A percentile compares a stretch with the other conserved stretches of the same genome.
These are phyloP conservation scores for Paecilomyces formosus DNA, from an alignment of 2,329 filamentous ascomycete genomes.

Conservation along the genomic window DNA sequence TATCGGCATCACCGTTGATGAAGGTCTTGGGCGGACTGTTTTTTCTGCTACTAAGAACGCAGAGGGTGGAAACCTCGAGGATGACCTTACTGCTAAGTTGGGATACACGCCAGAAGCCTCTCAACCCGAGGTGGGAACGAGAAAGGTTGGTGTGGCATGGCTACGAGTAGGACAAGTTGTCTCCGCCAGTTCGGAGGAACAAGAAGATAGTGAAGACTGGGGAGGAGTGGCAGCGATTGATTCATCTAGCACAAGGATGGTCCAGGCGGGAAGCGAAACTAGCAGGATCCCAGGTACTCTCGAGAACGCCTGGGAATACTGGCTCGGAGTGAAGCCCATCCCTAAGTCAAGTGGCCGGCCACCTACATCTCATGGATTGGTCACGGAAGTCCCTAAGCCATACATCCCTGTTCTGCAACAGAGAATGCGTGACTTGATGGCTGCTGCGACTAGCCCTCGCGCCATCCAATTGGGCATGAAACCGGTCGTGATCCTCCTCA, in stretches of 20 bases:
- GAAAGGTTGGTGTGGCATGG: slow-evolving; percentile 68
- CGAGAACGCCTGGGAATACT: slow-evolving; percentile 80
- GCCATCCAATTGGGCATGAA: slow-evolving; percentile 83
- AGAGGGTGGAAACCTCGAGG: slow-evolving; percentile 58
- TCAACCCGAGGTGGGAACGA: slow-evolving; percentile 21
- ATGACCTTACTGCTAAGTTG: slow-evolving; percentile 53
- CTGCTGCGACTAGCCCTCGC: slow-evolving; percentile 78
- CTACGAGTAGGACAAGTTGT: slow-evolving; percentile 77
- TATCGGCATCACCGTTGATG: slow-evolving; percentile 82
- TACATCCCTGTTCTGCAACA: slow-evolving; percentile 57
- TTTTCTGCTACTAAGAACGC: slow-evolving; percentile 57
- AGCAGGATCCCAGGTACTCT: slow-evolving; percentile 70
- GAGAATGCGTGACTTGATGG: slow-evolving; percentile 74
- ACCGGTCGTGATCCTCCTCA: slow-evolving; percentile 77
- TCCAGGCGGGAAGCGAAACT: slow-evolving; percentile 81
- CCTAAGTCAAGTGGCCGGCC: slow-evolving; percentile 39
- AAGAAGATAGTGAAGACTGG: slow-evolving; percentile 66
- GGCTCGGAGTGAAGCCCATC: slow-evolving; percentile 66
- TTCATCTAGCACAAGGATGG: slow-evolving; percentile 77
- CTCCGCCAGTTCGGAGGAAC: slow-evolving; percentile 38
- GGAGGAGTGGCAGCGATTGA: slow-evolving; percentile 81
- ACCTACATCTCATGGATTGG: slow-evolving; percentile 27
- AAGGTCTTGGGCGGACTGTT: slow-evolving; percentile 70
- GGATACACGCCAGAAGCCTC: slow-evolving; percentile 20
- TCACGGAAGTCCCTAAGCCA: slow-evolving; percentile 27